phyloP scores from a whole-genome alignment of 768 basidiomycete species.

The Rossbeevera mucosa region DNA sequence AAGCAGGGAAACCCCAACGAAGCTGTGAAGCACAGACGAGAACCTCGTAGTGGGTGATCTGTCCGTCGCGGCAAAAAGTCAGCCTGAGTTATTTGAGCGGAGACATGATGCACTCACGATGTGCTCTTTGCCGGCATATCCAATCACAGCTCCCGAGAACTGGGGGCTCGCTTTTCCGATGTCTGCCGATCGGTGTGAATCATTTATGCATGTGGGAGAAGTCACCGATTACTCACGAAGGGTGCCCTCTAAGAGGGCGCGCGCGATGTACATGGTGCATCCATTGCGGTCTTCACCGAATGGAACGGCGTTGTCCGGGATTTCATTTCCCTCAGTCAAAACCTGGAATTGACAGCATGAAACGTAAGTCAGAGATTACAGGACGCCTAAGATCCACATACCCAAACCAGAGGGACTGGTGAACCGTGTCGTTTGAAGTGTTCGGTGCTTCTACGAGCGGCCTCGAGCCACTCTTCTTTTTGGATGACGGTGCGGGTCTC shows the following conservation, averaged over 20 bases:
- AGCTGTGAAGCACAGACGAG: slow-evolving; percentile 34
- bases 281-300: slow-evolving; percentile 32
- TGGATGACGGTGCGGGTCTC: slow-evolving; percentile 17
- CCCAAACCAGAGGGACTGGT: slow-evolving; percentile 31
- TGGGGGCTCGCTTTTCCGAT: slow-evolving; percentile 34
- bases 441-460: slow-evolving; percentile 29
- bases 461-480: slow-evolving; percentile 27
- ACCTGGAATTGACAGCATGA: slow-evolving; percentile 12
- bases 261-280: slow-evolving; percentile 25
- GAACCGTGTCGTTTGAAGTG: slow-evolving; percentile 27
- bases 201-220: background rate
- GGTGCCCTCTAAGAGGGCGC: slow-evolving; percentile 29
- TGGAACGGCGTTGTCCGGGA: slow-evolving; percentile 33
- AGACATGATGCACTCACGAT: slow-evolving; percentile 18
- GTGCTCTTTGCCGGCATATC: slow-evolving; percentile 33
- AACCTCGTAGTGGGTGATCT: slow-evolving; percentile 33
- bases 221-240: slow-evolving; percentile 22
- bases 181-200: slow-evolving; percentile 17
- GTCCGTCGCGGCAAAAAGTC: background rate
- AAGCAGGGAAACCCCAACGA: slow-evolving; percentile 27
- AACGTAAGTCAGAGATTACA: background rate
- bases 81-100: background rate
- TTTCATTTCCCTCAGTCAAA: slow-evolving; percentile 27
- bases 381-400: background rate
- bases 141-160: slow-evolving; percentile 29